Evolutionary conservation across 106 monocot species (phyloP).

Genomic region (Platanthera zijinensis): DNA sequence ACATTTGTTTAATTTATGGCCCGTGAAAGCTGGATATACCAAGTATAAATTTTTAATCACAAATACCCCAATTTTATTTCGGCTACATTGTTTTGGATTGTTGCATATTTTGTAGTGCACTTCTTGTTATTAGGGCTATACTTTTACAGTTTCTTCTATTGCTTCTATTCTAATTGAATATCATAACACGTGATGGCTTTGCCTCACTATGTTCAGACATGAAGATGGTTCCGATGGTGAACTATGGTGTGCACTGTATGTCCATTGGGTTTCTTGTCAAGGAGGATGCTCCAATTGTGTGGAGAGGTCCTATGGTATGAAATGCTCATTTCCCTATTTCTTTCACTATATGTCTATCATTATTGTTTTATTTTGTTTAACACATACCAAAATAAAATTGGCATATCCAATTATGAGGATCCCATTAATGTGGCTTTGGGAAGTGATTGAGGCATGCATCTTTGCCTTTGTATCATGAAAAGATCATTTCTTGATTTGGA

Average conservation of each 20-base stretch:
- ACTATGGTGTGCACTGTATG: constrained; percentile 91
- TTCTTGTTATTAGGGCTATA: neutral
- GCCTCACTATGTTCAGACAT: constrained; percentile 32
- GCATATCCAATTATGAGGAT: too few species aligned
- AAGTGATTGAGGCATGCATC: too few species aligned
- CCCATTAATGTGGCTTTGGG: too few species aligned
- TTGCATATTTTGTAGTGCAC: neutral
- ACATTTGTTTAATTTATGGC: too few species aligned
- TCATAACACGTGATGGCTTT: neutral
- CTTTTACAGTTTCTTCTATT: neutral
- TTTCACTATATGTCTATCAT: neutral
- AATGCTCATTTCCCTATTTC: neutral
- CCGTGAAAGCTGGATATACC: too few species aligned
- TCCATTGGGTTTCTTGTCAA: constrained; percentile 98
- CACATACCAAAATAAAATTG: too few species aligned
- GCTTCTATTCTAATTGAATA: neutral
- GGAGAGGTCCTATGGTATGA: constrained; percentile 99
- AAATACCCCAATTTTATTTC: too few species aligned
- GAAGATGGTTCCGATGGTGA: constrained; percentile 96
- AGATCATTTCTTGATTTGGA: too few species aligned
- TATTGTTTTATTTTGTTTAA: too few species aligned
- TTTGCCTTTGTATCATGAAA: too few species aligned
- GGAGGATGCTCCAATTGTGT: constrained; percentile 91
- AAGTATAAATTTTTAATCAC: too few species aligned
- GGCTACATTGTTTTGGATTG: too few species aligned